phyloP scores from a whole-genome alignment of 176 grass and related monocot species.

The Hordeum vulgare region DNA sequence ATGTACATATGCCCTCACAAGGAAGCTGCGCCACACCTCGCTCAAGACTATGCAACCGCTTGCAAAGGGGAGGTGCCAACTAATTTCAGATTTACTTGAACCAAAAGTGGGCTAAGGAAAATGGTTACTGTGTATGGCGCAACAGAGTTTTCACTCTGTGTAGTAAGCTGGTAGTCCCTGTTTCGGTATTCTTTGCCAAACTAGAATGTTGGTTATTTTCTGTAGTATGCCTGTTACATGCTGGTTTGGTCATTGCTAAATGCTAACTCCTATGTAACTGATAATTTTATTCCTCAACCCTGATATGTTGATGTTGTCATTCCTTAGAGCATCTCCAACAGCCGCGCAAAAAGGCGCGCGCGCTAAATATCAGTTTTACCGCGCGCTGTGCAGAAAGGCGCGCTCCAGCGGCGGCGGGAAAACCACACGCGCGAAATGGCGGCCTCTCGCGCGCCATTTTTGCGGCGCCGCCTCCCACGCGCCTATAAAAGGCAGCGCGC shows the following conservation, averaged over 20 bases:
- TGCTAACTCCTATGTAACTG: not conserved
- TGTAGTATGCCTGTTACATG: not conserved
- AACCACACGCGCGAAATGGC: too few relatives aligned
- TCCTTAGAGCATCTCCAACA: too few relatives aligned
- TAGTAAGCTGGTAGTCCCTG: not conserved
- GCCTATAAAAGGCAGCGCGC: too few relatives aligned
- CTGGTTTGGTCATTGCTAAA: not conserved
- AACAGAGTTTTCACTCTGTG: too few relatives aligned
- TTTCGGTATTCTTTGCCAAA: not conserved
- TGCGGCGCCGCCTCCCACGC: too few relatives aligned
- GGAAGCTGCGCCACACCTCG: not conserved
- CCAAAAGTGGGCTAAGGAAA: not conserved
- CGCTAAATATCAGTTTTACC: too few relatives aligned
- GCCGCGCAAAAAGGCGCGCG: too few relatives aligned
- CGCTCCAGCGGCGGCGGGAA: too few relatives aligned
- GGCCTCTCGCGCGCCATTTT: too few relatives aligned
- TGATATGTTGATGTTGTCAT: not conserved
- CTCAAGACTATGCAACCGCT: not conserved
- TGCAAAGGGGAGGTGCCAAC: not conserved
- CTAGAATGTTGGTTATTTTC: not conserved
- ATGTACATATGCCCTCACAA: slow-evolving; percentile 23
- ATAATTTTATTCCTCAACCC: not conserved
- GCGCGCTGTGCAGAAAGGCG: too few relatives aligned
- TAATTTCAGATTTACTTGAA: not conserved
- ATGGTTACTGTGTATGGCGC: too few relatives aligned